Base-by-base conservation (phyloP, 2,329 filamentous ascomycete genomes). In the Cercospora janseana region DNA sequence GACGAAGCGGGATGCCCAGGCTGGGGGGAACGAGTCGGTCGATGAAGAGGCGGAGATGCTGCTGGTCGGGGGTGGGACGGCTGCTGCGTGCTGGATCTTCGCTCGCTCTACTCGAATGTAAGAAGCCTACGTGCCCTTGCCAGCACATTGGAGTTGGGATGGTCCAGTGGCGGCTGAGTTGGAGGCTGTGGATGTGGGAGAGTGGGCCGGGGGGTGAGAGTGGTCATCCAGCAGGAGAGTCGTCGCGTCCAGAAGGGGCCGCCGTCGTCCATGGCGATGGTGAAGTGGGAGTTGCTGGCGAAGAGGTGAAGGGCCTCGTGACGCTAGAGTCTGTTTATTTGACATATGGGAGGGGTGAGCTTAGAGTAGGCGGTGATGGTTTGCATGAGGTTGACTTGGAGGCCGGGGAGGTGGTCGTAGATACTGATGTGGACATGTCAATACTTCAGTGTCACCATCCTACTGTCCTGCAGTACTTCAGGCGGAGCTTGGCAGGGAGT, bases 41-140 rank as follows among this genome's bases (percentile, higher is more conserved):
- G 49, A 47, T 3, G 35, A 38, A 31, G 21, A 40, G 9, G 16
- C 23, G 24, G 41, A 31, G 24, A 29, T 31, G 8, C 15, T 0
- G 24, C 21, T 20, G 20, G 27, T 21, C 4, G 43, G 23, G 1
- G 49, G 35, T 23, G 31, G 35, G 3, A 15, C 12, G 5, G 6
- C 10, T 9, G 4, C 31, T 8, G 23, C 46, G 6, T 7, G 26
- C 9, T 51, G 45, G 5, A 29, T 34, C 16, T 28, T 46, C n/a
- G 35, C 37, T 28, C 52, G 34, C 16, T 59, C 57, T 4, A 64
- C 24, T 9, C 52, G 52, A 1, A 65, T 16, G 34, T 65, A 63
- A n/a, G 45, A 65, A 65, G 4, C 61, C 62, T 1, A 63, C 60
- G 34, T 63, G 60, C 6, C 60, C 59, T 47, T 63, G 55, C 46